Conservation (phyloP, 164 flowering plant species). For the Litsea cubeba region DNA sequence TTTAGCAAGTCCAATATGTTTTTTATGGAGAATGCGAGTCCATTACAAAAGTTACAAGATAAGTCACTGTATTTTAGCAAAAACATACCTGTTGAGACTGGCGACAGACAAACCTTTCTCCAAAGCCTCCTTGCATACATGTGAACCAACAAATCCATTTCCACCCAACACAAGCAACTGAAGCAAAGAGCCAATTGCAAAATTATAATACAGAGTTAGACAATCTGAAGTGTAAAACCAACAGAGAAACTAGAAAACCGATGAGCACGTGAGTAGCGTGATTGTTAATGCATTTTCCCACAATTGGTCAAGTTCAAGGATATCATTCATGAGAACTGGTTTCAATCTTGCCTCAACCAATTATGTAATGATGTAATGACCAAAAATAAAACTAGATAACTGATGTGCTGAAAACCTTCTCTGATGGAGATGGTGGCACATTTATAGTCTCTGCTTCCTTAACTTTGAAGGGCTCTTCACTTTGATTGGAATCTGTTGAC, state of each 20-base stretch:
- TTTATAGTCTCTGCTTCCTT: constrained; percentile 90
- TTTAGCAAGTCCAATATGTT: too few relatives aligned
- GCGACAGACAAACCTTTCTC: constrained; percentile 67
- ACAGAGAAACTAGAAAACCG: too few relatives aligned
- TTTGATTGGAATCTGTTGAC: constrained; percentile 57
- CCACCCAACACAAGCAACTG: constrained; percentile 96
- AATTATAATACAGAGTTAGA: not conserved
- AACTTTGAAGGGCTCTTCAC: constrained; percentile 64
- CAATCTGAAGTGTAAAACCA: not conserved
- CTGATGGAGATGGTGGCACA: constrained; percentile 76
- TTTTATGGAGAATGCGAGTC: too few relatives aligned
- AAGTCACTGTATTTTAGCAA: not conserved
- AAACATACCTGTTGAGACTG: constrained; percentile 84
- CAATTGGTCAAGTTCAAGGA: too few relatives aligned
- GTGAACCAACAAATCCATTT: constrained; percentile 97
- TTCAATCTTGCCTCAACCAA: too few relatives aligned
- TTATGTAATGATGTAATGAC: too few relatives aligned
- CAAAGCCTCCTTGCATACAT: constrained; percentile 79
- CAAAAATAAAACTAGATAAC: not conserved
- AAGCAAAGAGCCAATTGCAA: not conserved
- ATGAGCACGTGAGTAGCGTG: not conserved
- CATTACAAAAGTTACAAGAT: not conserved
- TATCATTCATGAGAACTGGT: too few relatives aligned
- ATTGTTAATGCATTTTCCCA: too few relatives aligned
- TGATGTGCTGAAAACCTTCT: constrained; percentile 46